Conservation (phyloP, 352 stramenopile species). For the Pythium pyrilobum region DNA sequence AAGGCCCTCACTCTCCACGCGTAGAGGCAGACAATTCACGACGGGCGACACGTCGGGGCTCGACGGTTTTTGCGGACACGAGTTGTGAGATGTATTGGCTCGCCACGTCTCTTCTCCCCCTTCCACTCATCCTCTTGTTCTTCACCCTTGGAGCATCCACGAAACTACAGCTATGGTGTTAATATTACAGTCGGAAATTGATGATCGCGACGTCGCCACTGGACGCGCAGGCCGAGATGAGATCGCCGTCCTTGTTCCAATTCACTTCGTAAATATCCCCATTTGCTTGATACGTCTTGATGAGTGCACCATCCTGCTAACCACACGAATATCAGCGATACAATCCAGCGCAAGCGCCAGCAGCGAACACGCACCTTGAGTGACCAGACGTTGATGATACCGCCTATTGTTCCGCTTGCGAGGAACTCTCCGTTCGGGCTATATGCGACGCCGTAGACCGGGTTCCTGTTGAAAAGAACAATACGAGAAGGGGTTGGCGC, state of each 20-base stretch:
- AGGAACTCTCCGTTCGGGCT: constrained; percentile 91
- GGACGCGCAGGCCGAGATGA: constrained; percentile 84
- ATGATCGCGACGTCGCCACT: constrained; percentile 86
- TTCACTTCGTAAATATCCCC: constrained; percentile 99
- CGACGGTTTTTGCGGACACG: no score
- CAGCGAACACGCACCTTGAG: constrained; percentile 88
- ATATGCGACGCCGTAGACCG: constrained; percentile 86
- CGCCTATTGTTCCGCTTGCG: constrained; percentile 95
- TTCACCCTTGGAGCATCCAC: constrained; percentile 6
- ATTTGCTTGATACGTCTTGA: constrained; percentile 87
- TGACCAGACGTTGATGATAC: constrained; percentile 97
- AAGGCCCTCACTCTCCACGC: constrained; percentile 14
- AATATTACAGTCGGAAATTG: constrained; percentile 90
- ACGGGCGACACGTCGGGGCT: no score
- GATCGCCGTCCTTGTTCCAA: constrained; percentile 91
- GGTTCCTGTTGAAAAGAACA: constrained; percentile 40
- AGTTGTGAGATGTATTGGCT: constrained; percentile 1
- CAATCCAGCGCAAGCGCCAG: no score
- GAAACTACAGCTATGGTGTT: constrained; percentile 32
- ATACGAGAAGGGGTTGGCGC: neutral
- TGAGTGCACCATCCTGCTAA: constrained; percentile 53
- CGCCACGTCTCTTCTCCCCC: neutral
- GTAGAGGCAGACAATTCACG: constrained; percentile 1
- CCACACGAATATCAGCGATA: neutral
- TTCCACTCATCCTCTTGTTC: constrained; percentile 4